These are phyloP conservation scores for Pseudozyma sp. DNA, from an alignment of 1,284 basidiomycete species.

Conservation along the genomic window DNA sequence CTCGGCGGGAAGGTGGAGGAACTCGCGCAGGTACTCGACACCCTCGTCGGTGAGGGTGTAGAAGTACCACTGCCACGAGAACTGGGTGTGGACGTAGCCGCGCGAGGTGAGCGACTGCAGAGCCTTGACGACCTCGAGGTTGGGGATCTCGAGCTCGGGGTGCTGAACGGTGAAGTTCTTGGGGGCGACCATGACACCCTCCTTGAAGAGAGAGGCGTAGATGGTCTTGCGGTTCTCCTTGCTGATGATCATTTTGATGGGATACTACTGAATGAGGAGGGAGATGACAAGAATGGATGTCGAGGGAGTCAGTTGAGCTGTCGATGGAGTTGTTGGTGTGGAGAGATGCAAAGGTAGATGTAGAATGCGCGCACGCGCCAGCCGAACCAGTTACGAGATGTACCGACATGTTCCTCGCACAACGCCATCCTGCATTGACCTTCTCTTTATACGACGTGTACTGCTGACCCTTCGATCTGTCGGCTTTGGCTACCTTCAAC, in stretches of 20 bases:
- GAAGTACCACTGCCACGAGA: conserved; percentile 72
- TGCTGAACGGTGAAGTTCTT: conserved; percentile 99
- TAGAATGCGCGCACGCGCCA: not conserved
- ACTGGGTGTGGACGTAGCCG: conserved; percentile 95
- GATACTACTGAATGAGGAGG: not conserved
- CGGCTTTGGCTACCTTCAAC: too few relatives aligned
- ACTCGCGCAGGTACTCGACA: conserved; percentile 69
- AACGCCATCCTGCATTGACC: too few relatives aligned
- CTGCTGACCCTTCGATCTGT: too few relatives aligned
- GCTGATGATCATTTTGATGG: conserved; percentile 65
- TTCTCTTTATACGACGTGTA: too few relatives aligned
- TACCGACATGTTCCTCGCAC: too few relatives aligned
- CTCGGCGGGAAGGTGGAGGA: conserved; percentile 68
- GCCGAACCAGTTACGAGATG: not conserved
- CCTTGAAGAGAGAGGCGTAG: conserved; percentile 68
- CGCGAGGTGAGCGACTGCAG: conserved; percentile 96
- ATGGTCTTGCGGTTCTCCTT: conserved; percentile 69
- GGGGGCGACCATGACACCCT: conserved; percentile 95
- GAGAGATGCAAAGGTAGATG: not conserved
- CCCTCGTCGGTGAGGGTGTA: conserved; percentile 69
- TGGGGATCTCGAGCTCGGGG: conserved; percentile 94
- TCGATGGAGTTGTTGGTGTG: not conserved
- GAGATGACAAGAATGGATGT: not conserved
- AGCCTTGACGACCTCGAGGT: conserved; percentile 99
- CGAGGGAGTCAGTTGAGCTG: conserved; percentile 9